Base-by-base conservation (phyloP, 345 rosid species). In the Alliaria petiolata region DNA sequence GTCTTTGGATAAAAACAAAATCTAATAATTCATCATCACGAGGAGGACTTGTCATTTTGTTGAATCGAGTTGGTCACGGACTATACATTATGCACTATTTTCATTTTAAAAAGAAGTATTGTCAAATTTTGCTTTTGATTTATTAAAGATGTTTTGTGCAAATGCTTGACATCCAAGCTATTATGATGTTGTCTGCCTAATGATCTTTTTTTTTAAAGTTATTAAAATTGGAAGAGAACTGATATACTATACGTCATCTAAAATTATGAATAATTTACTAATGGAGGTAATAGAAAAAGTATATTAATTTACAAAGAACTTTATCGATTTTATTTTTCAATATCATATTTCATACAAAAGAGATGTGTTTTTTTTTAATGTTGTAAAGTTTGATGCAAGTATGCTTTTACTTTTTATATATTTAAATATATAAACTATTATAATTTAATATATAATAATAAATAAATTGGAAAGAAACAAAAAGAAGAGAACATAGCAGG, bases 111-210 rank as follows among this genome's bases (percentile, higher is more conserved):
- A 45, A 51, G 49, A 53, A 43, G 8, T 14, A 13, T 35, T 73
- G 34, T 56, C 35, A 8, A 64, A 46, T 7, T 47, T 65, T 57
- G 10, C 52, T 47, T 71, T 56, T 36, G 34, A 4, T 17, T 73
- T 73, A n/a, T 30, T 56, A 17, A 65, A 72, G 22, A 26, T 36
- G 40, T 39, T 44, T 10, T 31, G 11, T 50, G 67, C 35, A 50
- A 39, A 67, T 42, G 68, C 73, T 67, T 74, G 67, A 33, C 67
- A 57, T 58, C 54, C 72, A 74, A 74, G 72, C 47, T 58, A 59
- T 50, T 33, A 67, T 74, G 62, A 58, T 58, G 26, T 40, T 59
- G 62, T 57, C 72, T 65, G 45, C 66, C 33, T 9, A 15, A 19
- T 71, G 34, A 14, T 15, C 42, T 55, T 44, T 31, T 40, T 39